Conservation (phyloP, 129 eudicot genomes). For the Lactuca sativa region DNA sequence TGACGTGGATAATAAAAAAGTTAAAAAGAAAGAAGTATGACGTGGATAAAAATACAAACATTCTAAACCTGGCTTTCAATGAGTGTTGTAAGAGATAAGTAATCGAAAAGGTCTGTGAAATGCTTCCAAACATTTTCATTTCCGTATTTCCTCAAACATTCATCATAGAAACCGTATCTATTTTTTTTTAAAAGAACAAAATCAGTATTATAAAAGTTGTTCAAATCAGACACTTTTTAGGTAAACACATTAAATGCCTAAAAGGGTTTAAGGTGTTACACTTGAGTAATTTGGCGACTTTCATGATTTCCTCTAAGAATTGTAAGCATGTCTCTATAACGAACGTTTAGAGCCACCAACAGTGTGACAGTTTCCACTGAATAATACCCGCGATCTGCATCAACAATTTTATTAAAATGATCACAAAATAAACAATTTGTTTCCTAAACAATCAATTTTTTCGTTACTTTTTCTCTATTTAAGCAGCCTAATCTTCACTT, state of each 20-base stretch:
- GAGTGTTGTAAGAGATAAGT: constrained; percentile 68
- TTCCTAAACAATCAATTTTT: too few species aligned
- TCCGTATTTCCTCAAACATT: constrained; percentile 70
- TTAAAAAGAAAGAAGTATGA: constrained; percentile 7
- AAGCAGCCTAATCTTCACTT: too few species aligned
- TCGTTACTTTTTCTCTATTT: too few species aligned
- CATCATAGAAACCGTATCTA: constrained; percentile 26
- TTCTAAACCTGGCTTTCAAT: constrained; percentile 72
- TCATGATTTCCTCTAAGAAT: constrained; percentile 81
- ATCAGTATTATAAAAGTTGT: not conserved
- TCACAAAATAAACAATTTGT: too few species aligned
- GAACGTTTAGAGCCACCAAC: constrained; percentile 75
- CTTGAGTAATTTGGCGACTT: constrained; percentile 88
- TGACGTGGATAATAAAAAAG: too few species aligned
- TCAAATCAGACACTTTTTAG: too few species aligned
- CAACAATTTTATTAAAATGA: constrained; percentile 5
- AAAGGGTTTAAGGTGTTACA: constrained; percentile 47
- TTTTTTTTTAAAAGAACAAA: too few species aligned
- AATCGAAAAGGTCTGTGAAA: constrained; percentile 70
- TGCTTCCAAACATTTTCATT: constrained; percentile 68
- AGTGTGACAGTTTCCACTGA: constrained; percentile 80
- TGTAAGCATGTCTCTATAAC: constrained; percentile 75
- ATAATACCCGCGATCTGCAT: constrained; percentile 86
- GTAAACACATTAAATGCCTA: not conserved
- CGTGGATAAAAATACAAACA: not conserved